Conservation (phyloP, 1,139 yeast genomes). For the Pichia sp. region DNA sequence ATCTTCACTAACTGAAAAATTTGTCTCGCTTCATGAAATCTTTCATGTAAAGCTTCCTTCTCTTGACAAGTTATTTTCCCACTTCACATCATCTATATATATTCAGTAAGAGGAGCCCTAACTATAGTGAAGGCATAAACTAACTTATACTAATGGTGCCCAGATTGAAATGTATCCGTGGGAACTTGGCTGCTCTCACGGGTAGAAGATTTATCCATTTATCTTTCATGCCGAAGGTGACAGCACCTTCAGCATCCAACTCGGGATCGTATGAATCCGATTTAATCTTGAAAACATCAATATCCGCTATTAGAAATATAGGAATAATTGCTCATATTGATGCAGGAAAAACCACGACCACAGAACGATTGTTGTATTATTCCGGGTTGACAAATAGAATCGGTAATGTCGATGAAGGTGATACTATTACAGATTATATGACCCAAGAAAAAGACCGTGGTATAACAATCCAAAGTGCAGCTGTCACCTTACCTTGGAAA, state of each 20-base stretch:
- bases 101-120: no score
- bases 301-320: constrained; percentile 52
- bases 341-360: constrained; percentile 88
- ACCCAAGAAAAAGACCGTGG: constrained; percentile 92
- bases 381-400: constrained; percentile 76
- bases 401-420: constrained; percentile 96
- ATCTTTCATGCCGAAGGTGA: neutral
- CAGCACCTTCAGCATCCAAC: neutral
- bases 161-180: neutral
- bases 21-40: constrained; percentile 6
- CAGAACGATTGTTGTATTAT: constrained; percentile 86
- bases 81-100: no score
- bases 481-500: constrained; percentile 88
- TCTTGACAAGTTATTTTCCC: no score
- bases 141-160: neutral
- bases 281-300: constrained; percentile 22
- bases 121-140: no score
- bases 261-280: constrained; percentile 17
- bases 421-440: constrained; percentile 88
- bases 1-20: neutral
- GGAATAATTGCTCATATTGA: constrained; percentile 86
- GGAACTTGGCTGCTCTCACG: neutral
- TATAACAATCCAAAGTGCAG: constrained; percentile 94
- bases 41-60: neutral
- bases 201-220: neutral